Base-by-base conservation (phyloP, 2,329 filamentous ascomycete genomes). In the Fusarium chlamydosporum region DNA sequence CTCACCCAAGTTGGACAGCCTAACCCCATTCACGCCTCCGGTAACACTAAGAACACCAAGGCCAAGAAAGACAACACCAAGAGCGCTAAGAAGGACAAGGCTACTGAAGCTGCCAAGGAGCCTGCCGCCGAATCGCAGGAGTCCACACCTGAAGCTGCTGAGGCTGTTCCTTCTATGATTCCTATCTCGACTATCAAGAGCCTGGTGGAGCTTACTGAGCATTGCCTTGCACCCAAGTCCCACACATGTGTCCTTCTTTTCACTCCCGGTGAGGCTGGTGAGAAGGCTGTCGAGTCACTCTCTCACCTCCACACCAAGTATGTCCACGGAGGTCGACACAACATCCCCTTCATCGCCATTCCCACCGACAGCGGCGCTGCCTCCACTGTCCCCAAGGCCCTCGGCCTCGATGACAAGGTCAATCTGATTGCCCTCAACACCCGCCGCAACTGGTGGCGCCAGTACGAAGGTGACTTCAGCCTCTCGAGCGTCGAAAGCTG, bases 291-390 rank as follows among this genome's bases (percentile, higher is more conserved):
- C 4, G 78, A 81, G 20, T 88, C 86, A 27, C 84, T 97, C 5
- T 88, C 91, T 3, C 88, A 94, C 56, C 86, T 97, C 56, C 88
- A 90, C 53, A 87, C 91, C 78, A 96, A 94, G 80, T 89, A 97
- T 75, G 82, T 86, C 34, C 83, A 88, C 68, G 85, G 85, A 48
- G 84, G 89, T 55, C 87, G 87, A 33, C 88, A 90, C 58, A 81
- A 94, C 2, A 97, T 98, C 83, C 93, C 94, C 26, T 91, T 97
- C 80, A 95, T 91, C 77, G 88, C 90, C 50, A 84, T 98, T 0
- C 87, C 92, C 13, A 82, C 82, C 41, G 82, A 84, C 37, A 68
- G 79, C 31, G 77, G 77, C 4, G 75, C 74, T 4, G 61, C 74
- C 1, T 70, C 74, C 1, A 91, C 91, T 69, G 63, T 82, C 3